Evolutionary conservation across 176 grass and related monocot genomes (phyloP), one percentile per base, ranked within the genome.

Genomic region (Ananas comosus): DNA sequence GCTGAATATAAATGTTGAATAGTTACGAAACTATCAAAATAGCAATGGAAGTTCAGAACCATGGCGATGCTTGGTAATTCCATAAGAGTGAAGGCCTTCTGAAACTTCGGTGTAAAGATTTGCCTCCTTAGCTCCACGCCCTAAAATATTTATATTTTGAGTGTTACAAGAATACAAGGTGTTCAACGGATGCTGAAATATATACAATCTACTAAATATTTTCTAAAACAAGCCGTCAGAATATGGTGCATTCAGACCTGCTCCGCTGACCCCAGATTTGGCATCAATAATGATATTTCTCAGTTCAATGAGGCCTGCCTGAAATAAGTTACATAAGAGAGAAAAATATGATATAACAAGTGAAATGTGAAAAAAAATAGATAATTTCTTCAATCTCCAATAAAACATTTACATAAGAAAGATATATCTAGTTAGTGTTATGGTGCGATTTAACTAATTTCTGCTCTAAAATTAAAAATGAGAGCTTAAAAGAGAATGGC

Each of bases 61-160:
- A 65, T 99, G 94, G 1, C 94, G 89, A 58, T 99, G 94, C 65
- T 80, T 85, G 69, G 83, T 93, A 57, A 99, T 86, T 75, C 94
- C 94, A 76, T 99, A 99, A 78, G 94, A 77, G 72, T 93, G 89
- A 75, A 93, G 85, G 53, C 94, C 87, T 86, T 99, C 94, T 24
- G 89, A 86, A 17, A 99, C 90, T 87, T 99, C 94, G 24, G 89
- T 99, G 69, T 99, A 99, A 67, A 99, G 87, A 85, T 99, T 90
- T 70, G 87, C 84, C 81, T 99, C 94, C 89, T 99, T 99, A 64
- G 94, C 94, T 53, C 94, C 94, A 50, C 94, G 94, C 17, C 94
- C 94, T 99, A 85, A 48, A 82, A 56, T 51, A 70, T 54, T 21
- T 23, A 56, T 51, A 70, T 54, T 21, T 23, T 23, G 22, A 23